Base-by-base conservation (phyloP, 352 stramenopile genomes). In the Phytophthora palmivora region DNA sequence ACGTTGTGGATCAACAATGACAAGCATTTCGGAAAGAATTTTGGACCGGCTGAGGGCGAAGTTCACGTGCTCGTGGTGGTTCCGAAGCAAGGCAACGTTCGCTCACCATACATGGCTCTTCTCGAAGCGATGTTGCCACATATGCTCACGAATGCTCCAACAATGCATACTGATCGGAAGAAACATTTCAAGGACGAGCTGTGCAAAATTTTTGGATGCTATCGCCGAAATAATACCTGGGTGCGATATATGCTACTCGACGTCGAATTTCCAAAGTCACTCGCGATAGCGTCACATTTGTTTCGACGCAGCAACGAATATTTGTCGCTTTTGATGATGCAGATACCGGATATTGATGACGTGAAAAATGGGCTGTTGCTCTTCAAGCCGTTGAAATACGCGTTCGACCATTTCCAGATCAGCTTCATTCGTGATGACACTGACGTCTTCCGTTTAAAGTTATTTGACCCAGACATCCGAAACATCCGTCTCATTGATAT, bases 341-440 rank as follows among this genome's bases (percentile, higher is more conserved):
- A 67, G 24, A 71, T 71, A 62, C 62, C 56, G 26, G 33, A 72
- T 47, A 72, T 72, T 36, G 63, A 72, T 26, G 56, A 72, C 36
- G 56, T 37, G 56, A 64, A 42, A 32, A 73, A 73, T n/a, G n/a
- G n/a, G n/a, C n/a, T n/a, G n/a, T n/a, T n/a, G n/a, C n/a, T n/a
- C n/a, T n/a, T n/a, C n/a, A 57, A 49, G 38, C 26, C 61, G 48
- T 70, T 30, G 30, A n/a, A 66, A 54, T 16, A 57, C 41, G 46
- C 41, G 21, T 49, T 57, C 28, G 54, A 56, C 14, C 14, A 66
- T 45, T 52, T 39, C 18, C 32, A 63, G 56, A 68, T 58, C 36
- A 57, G 24, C 36, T 57, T 57, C 15, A 57, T n/a, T n/a, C n/a
- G n/a, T n/a, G n/a, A n/a, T n/a, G n/a, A n/a, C n/a, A n/a, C n/a